Evolutionary conservation across 768 basidiomycete genomes (phyloP).

Genomic region (Boletus fagicola): DNA sequence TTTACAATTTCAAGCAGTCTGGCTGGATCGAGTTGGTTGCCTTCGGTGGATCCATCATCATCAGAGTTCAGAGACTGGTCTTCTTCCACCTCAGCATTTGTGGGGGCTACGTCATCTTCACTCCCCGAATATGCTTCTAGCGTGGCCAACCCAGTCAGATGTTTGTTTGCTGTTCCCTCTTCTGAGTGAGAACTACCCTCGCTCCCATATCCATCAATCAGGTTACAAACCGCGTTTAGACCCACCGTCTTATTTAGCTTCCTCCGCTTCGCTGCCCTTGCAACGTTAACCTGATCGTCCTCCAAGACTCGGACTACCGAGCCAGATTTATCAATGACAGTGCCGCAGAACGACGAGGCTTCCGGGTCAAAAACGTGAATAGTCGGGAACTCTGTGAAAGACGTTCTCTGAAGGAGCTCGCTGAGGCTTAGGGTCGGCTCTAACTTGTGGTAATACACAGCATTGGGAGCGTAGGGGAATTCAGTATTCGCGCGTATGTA

Average conservation of each 20-base stretch:
- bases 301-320: slow-evolving; percentile 22
- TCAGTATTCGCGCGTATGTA: slow-evolving; percentile 51
- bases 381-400: slow-evolving; percentile 82
- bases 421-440: slow-evolving; percentile 49
- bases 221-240: slow-evolving; percentile 52
- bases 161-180: slow-evolving; percentile 7
- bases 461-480: slow-evolving; percentile 24
- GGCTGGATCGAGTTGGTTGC: slow-evolving; percentile 15
- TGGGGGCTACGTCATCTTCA: slow-evolving; percentile 10
- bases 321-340: slow-evolving; percentile 56
- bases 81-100: slow-evolving; percentile 16
- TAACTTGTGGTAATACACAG: slow-evolving; percentile 53
- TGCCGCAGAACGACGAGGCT: slow-evolving; percentile 52
- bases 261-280: slow-evolving; percentile 50
- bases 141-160: slow-evolving; percentile 16
- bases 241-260: slow-evolving; percentile 53
- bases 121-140: slow-evolving; percentile 27
- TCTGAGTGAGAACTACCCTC: slow-evolving; percentile 40
- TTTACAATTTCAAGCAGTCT: slow-evolving; percentile 24
- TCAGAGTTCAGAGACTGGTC: slow-evolving; percentile 10
- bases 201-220: slow-evolving; percentile 63
- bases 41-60: slow-evolving; percentile 14
- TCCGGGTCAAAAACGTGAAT: slow-evolving; percentile 70
- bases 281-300: slow-evolving; percentile 23
- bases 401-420: slow-evolving; percentile 51